Conservation (phyloP, 2,329 filamentous ascomycete species). For the Aquanectria penicillioides region DNA sequence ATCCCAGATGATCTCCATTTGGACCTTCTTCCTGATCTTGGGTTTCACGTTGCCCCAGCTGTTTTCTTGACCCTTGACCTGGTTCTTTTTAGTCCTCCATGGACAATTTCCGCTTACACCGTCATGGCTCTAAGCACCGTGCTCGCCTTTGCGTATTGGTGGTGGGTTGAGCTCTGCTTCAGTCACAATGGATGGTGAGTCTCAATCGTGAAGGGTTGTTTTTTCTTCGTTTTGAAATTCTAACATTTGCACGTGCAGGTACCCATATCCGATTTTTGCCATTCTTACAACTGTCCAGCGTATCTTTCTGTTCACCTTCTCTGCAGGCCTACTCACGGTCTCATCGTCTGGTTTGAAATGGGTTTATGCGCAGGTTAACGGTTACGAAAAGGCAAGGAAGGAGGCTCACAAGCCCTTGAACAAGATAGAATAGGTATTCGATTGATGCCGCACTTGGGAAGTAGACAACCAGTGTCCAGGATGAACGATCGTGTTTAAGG, state of each 20-base stretch:
- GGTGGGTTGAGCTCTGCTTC: conserved; percentile 80
- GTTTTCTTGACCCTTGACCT: conserved; percentile 72
- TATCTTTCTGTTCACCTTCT: conserved; percentile 73
- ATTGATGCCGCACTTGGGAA: background rate
- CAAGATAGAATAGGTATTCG: conserved; percentile 40
- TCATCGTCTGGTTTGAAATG: conserved; percentile 76
- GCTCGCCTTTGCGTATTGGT: conserved; percentile 77
- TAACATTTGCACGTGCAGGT: conserved; percentile 58
- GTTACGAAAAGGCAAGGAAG: conserved; percentile 52
- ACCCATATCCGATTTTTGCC: conserved; percentile 88
- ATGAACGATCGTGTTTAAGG: no score
- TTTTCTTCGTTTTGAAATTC: background rate
- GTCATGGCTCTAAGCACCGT: conserved; percentile 66
- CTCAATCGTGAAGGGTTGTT: no score
- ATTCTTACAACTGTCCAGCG: conserved; percentile 73
- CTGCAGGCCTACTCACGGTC: conserved; percentile 76
- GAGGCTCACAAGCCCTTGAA: conserved; percentile 45
- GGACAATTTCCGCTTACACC: conserved; percentile 70
- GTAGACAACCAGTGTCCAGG: no score
- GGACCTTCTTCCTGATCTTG: conserved; percentile 66
- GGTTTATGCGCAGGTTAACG: conserved; percentile 75
- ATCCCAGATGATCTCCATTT: conserved; percentile 66
- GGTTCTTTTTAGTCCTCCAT: conserved; percentile 76
- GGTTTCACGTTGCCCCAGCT: conserved; percentile 74
- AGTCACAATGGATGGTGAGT: conserved; percentile 71